phyloP scores from a whole-genome alignment of 2,329 filamentous ascomycete species.

The Fusarium xyrophilum region DNA sequence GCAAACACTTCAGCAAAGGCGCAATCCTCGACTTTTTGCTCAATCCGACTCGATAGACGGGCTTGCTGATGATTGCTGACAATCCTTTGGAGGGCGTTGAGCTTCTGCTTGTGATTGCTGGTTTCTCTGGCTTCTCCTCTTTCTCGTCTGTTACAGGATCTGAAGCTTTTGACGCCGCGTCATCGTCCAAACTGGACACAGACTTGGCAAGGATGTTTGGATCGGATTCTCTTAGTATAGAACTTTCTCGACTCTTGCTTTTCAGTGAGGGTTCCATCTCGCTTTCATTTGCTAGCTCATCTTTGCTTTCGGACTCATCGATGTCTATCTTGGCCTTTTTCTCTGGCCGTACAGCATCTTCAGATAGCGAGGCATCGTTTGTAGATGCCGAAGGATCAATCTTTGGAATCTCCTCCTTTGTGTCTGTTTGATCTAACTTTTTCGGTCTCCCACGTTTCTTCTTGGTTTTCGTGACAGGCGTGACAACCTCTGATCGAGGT shows the following conservation, averaged over 20 bases:
- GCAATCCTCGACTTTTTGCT: conserved; percentile 60
- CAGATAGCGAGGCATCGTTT: conserved; percentile 7
- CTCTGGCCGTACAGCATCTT: conserved; percentile 3
- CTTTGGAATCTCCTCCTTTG: conserved; percentile 11
- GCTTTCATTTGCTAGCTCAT: neutral
- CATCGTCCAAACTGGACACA: neutral
- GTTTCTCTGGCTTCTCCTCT: conserved; percentile 7
- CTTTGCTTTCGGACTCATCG: conserved; percentile 1
- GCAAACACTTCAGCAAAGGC: conserved; percentile 58
- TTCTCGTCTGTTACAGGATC: neutral
- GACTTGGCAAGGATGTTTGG: neutral
- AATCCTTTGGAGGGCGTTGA: conserved; percentile 27
- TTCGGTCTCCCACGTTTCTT: conserved; percentile 54
- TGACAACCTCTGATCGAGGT: conserved; percentile 5
- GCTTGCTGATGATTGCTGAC: conserved; percentile 45
- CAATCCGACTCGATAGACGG: conserved; percentile 58
- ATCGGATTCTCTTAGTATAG: conserved; percentile 20
- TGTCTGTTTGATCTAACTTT: conserved; percentile 43
- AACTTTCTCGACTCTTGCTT: neutral
- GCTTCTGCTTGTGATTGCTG: neutral
- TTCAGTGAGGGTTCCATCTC: neutral
- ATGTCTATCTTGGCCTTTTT: conserved; percentile 1
- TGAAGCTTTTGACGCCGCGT: neutral
- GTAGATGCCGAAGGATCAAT: neutral
- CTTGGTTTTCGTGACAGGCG: conserved; percentile 32